phyloP scores from a whole-genome alignment of 768 basidiomycete species.

The Auricularia sp. region DNA sequence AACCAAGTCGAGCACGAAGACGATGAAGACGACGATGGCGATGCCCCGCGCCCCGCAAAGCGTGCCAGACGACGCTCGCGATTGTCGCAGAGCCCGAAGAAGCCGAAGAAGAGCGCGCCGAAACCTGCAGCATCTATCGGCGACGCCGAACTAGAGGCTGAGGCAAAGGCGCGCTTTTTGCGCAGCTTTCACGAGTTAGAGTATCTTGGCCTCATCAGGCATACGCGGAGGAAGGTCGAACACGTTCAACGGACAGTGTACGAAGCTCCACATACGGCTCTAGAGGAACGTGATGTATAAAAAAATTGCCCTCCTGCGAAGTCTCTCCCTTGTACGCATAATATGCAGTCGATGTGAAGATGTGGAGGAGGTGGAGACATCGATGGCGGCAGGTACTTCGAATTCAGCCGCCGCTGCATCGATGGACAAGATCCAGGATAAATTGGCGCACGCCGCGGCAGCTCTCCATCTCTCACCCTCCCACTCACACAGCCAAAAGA shows the following conservation, averaged over 20 bases:
- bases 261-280: conserved; percentile 24
- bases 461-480: background rate
- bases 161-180: conserved; percentile 70
- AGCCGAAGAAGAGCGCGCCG: conserved; percentile 31
- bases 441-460: background rate
- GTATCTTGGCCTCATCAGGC: conserved; percentile 69
- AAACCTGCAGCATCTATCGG: conserved; percentile 12
- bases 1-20: conserved; percentile 23
- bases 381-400: background rate
- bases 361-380: background rate
- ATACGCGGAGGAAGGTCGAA: conserved; percentile 67
- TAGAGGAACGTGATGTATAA: background rate
- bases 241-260: conserved; percentile 64
- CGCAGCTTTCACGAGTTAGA: conserved; percentile 76
- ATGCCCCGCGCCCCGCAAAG: background rate
- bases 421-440: background rate
- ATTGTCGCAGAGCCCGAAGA: background rate
- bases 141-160: conserved; percentile 13
- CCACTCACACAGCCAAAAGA: conserved; percentile 20
- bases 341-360: background rate
- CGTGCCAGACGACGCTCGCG: background rate
- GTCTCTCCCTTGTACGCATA: background rate
- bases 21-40: conserved; percentile 14
- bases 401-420: background rate
- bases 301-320: background rate